Conservation (phyloP, 2,329 filamentous ascomycete species). For the Pseudocercospora ulei region DNA sequence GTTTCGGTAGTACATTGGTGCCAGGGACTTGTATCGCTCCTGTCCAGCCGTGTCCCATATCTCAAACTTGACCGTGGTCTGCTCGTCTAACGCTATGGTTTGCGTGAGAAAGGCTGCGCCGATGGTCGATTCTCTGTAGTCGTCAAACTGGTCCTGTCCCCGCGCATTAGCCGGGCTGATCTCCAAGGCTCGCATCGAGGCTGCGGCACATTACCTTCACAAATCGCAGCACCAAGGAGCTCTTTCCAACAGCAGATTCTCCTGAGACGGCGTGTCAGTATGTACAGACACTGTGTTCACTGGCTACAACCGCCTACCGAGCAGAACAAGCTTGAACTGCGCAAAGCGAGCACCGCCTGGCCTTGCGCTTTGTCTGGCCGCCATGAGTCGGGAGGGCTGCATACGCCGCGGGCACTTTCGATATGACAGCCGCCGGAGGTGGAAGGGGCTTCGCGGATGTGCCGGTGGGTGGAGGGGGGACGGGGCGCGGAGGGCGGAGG, state of each 20-base stretch:
- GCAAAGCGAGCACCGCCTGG: constrained; percentile 69
- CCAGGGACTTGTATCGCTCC: constrained; percentile 96
- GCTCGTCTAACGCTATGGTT: constrained; percentile 95
- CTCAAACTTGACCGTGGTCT: constrained; percentile 98
- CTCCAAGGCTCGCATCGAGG: background rate
- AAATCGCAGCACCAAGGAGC: constrained; percentile 93
- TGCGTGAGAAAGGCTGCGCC: constrained; percentile 97
- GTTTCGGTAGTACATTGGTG: constrained; percentile 99
- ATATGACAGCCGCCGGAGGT: constrained; percentile 1
- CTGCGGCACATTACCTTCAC: constrained; percentile 62
- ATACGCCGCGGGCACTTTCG: constrained; percentile 1
- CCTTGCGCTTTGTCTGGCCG: constrained; percentile 63
- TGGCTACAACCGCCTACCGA: constrained; percentile 55
- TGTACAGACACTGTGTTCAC: constrained; percentile 20
- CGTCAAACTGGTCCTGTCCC: constrained; percentile 96
- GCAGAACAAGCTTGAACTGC: constrained; percentile 95
- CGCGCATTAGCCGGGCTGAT: too few relatives aligned
- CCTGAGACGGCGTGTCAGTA: constrained; percentile 49
- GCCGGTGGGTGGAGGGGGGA: constrained; percentile 1
- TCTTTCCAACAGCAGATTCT: constrained; percentile 99
- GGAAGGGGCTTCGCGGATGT: constrained; percentile 1
- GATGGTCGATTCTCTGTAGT: constrained; percentile 95
- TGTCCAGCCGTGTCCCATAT: constrained; percentile 99
- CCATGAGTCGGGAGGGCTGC: constrained; percentile 57
- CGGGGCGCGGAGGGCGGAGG: constrained; percentile 2